A percentile compares a stretch with the other conserved stretches of the same genome.
Evolutionary conservation across 371 early-diverging fungal genomes (phyloP).

Genomic region (Mitosporidium daphniae): DNA sequence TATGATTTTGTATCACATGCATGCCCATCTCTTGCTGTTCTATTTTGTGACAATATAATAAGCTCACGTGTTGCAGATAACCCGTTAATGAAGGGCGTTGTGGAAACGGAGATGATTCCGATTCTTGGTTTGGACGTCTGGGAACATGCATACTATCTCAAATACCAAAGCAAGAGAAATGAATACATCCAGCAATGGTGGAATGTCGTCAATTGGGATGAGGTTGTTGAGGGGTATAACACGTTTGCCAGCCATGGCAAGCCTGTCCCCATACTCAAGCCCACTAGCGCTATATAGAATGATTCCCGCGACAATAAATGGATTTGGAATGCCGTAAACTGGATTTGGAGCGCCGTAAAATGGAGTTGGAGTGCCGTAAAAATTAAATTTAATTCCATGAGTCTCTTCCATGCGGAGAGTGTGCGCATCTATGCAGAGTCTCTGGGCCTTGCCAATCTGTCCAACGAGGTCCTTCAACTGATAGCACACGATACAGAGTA

Average conservation of each 20-base stretch:
- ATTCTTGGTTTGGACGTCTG: conserved; percentile 12
- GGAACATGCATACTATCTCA: conserved; percentile 17
- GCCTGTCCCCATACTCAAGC: not conserved
- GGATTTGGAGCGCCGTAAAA: too few species aligned
- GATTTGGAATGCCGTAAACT: too few species aligned
- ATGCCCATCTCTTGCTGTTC: too few species aligned
- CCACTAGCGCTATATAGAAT: too few species aligned
- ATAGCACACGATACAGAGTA: conserved; percentile 85
- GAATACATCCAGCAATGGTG: conserved; percentile 11
- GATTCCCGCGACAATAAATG: too few species aligned
- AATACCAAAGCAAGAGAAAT: conserved; percentile 8
- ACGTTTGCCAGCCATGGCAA: not conserved
- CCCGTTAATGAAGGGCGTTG: conserved; percentile 7
- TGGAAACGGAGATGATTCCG: conserved; percentile 4
- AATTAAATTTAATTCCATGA: too few species aligned
- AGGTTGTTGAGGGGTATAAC: conserved; percentile 4
- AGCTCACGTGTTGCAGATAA: too few species aligned
- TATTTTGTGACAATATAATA: too few species aligned
- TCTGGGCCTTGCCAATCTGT: conserved; percentile 47
- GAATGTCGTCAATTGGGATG: conserved; percentile 12
- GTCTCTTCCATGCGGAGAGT: too few species aligned
- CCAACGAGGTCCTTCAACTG: conserved; percentile 48
- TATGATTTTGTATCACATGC: too few species aligned
- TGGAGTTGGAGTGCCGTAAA: too few species aligned
- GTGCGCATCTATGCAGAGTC: conserved; percentile 36